Evolutionary conservation across 2,329 filamentous ascomycete genomes (phyloP).

Genomic region (Penicillium sp.): DNA sequence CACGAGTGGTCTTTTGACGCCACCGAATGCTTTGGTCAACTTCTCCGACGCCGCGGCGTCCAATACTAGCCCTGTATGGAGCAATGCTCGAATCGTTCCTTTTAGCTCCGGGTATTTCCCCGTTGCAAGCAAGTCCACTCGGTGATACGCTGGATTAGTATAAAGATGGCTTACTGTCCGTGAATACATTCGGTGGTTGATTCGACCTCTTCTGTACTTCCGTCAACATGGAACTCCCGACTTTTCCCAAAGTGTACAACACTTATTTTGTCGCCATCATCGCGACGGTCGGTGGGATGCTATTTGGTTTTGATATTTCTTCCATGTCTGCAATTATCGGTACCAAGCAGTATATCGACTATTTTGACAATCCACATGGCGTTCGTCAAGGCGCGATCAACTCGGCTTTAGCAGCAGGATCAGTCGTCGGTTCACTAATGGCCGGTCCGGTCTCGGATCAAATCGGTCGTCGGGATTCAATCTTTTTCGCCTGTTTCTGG

Average conservation of each 20-base stretch:
- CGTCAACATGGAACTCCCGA: constrained; percentile 12
- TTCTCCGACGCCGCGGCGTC: too few relatives aligned
- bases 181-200: too few relatives aligned
- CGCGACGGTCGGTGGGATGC: constrained; percentile 42
- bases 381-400: constrained; percentile 34
- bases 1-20: not conserved
- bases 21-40: too few relatives aligned
- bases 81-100: too few relatives aligned
- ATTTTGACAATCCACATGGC: constrained; percentile 13
- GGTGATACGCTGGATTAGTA: constrained; percentile 5
- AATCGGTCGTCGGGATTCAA: constrained; percentile 41
- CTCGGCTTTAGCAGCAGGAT: constrained; percentile 36
- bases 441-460: constrained; percentile 50
- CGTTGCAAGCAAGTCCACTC: not conserved
- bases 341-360: constrained; percentile 11
- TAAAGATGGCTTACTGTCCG: too few relatives aligned
- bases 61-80: too few relatives aligned
- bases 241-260: constrained; percentile 21
- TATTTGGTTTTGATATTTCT: constrained; percentile 55
- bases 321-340: constrained; percentile 44
- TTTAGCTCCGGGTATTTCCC: too few relatives aligned
- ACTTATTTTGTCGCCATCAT: constrained; percentile 15
- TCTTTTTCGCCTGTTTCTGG: constrained; percentile 30
- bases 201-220: constrained; percentile 16
- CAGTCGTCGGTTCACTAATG: constrained; percentile 41